Evolutionary conservation across 148 eudicot species (phyloP).

Genomic region (Vaccinium darrowii): DNA sequence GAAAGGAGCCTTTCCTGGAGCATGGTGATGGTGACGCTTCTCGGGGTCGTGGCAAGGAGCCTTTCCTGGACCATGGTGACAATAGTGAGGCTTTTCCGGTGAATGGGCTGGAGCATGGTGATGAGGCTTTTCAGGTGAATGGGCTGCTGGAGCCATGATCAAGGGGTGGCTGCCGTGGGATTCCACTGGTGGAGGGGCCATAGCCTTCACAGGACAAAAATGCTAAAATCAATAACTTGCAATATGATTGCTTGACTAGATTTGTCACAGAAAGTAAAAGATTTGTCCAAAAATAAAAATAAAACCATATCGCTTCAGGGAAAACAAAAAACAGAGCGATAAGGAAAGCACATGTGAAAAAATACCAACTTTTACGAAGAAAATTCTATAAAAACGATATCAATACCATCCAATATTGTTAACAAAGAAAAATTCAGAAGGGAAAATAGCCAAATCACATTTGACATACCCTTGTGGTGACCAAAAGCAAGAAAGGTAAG

Average conservation of each 20-base stretch:
- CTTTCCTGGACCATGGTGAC: neutral
- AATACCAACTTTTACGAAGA: neutral
- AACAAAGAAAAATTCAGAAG: neutral
- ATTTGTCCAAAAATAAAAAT: neutral
- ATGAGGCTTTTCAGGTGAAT: no score
- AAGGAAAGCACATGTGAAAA: no score
- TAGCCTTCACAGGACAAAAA: neutral
- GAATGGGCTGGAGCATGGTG: neutral
- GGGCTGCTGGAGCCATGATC: no score
- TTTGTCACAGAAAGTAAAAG: no score
- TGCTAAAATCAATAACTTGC: neutral
- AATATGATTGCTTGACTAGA: no score
- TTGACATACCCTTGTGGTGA: neutral
- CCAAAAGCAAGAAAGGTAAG: neutral
- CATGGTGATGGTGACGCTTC: neutral
- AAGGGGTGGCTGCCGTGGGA: no score
- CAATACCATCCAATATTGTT: neutral
- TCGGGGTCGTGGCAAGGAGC: neutral
- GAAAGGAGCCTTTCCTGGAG: conserved; percentile 7
- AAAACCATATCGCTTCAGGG: neutral
- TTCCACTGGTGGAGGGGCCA: neutral
- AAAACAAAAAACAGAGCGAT: no score
- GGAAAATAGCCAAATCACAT: neutral
- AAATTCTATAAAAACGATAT: neutral
- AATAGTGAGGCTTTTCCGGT: neutral